Evolutionary conservation across 306 rosid genomes (phyloP).

Genomic region (Begonia masoniana): DNA sequence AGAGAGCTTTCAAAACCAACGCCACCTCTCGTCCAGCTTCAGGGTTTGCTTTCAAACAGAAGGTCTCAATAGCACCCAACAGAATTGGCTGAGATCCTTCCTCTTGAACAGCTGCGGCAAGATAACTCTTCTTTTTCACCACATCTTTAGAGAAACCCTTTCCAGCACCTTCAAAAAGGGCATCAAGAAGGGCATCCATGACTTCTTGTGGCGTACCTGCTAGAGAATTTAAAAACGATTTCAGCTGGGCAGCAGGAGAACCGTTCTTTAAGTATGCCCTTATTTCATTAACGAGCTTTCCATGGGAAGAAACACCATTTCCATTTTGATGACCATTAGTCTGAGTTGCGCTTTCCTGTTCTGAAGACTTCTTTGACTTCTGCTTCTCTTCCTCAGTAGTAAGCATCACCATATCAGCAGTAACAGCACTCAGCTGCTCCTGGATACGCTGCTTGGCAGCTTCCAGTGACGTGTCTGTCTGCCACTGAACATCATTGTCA

Average conservation of each 20-base stretch:
- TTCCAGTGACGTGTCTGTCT: conserved; percentile 54
- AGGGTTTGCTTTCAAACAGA: conserved; percentile 21
- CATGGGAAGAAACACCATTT: conserved; percentile 9
- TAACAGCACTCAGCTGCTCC: conserved; percentile 63
- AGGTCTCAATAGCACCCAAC: conserved; percentile 27
- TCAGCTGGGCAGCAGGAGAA: conserved; percentile 20
- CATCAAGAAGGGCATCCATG: conserved; percentile 34
- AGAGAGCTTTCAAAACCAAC: conserved; percentile 34
- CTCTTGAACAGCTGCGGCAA: conserved; percentile 23
- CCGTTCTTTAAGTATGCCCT: conserved; percentile 34
- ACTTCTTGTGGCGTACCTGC: conserved; percentile 42
- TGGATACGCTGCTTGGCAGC: conserved; percentile 64
- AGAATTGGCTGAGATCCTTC: conserved; percentile 35
- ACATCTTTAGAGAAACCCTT: conserved; percentile 55
- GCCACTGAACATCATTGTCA: conserved; percentile 51
- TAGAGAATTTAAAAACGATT: conserved; percentile 31
- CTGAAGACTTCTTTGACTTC: conserved; percentile 30
- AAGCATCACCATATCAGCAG: conserved; percentile 76
- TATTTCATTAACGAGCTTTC: conserved; percentile 24
- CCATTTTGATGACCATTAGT: conserved; percentile 18
- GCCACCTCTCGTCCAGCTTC: conserved; percentile 39
- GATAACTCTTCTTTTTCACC: conserved; percentile 33
- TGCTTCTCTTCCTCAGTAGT: conserved; percentile 37
- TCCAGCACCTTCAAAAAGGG: conserved; percentile 35
- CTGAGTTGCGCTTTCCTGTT: conserved; percentile 8